Conservation (phyloP, 176 grass and related monocot species). For the Aegilops longissima region DNA sequence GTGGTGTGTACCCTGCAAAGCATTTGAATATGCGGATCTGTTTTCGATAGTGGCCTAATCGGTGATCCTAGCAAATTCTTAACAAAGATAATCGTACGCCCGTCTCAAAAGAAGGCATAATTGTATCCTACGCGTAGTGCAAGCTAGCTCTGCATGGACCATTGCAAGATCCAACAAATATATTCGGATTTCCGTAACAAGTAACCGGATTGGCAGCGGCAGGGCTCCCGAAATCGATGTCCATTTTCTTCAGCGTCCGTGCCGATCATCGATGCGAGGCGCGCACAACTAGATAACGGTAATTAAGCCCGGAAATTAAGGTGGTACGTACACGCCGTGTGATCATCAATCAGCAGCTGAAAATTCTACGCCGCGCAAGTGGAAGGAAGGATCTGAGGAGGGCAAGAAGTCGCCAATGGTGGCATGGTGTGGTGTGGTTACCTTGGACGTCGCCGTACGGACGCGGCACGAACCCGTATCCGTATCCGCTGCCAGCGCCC, state of each 20-base stretch:
- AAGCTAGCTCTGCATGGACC: not conserved
- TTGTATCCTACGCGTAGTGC: constrained; percentile 17
- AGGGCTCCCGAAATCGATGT: constrained; percentile 14
- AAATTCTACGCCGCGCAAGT: no score
- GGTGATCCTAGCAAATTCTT: not conserved
- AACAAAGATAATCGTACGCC: not conserved
- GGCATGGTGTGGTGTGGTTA: constrained; percentile 16
- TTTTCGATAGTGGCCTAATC: not conserved
- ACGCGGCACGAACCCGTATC: constrained; percentile 43
- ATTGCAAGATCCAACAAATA: constrained; percentile 46
- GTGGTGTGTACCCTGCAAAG: not conserved
- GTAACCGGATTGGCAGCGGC: not conserved
- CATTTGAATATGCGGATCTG: not conserved
- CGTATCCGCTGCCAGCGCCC: constrained; percentile 29
- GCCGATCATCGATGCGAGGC: not conserved
- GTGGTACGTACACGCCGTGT: constrained; percentile 1
- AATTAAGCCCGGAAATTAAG: not conserved
- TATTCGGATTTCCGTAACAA: constrained; percentile 22
- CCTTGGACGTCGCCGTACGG: constrained; percentile 42
- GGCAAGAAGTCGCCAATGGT: not conserved
- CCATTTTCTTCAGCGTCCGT: constrained; percentile 6
- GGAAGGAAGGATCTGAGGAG: not conserved
- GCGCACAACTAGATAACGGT: constrained; percentile 29
- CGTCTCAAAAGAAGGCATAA: not conserved
- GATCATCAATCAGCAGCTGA: not conserved